Conservation (phyloP, 768 basidiomycete species). For the Basidioascus undulatus region DNA sequence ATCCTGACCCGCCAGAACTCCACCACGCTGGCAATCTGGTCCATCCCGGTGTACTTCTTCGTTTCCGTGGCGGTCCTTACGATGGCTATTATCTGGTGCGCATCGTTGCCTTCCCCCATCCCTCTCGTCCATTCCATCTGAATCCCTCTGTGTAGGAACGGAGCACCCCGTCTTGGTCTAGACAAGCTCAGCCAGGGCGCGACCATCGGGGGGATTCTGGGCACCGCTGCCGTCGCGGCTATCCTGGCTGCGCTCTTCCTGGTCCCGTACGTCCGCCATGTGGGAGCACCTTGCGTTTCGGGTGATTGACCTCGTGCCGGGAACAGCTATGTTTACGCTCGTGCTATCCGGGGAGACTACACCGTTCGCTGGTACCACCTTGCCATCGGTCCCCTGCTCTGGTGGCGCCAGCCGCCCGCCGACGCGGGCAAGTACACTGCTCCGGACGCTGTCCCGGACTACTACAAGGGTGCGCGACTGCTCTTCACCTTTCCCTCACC, state of each 20-base stretch:
- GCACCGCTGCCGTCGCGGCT: slow-evolving; percentile 18
- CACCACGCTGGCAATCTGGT: slow-evolving; percentile 15
- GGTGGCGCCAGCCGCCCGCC: slow-evolving; percentile 18
- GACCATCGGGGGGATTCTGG: slow-evolving; percentile 19
- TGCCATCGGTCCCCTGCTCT: slow-evolving; percentile 22
- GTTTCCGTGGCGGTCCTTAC: too few species aligned
- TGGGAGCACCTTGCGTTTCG: slow-evolving; percentile 23
- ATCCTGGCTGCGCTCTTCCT: slow-evolving; percentile 20
- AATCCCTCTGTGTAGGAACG: slow-evolving; percentile 17
- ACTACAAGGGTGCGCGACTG: too few species aligned
- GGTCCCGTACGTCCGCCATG: slow-evolving; percentile 22
- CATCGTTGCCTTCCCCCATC: neutral
- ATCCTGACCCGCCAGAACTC: slow-evolving; percentile 19
- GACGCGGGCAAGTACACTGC: slow-evolving; percentile 12
- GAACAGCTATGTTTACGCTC: too few species aligned
- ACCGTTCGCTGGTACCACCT: slow-evolving; percentile 22
- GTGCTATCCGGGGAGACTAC: too few species aligned
- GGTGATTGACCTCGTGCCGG: too few species aligned
- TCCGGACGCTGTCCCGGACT: slow-evolving; percentile 16
- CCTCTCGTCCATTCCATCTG: neutral
- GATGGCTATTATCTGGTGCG: slow-evolving; percentile 12
- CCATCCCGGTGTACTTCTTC: slow-evolving; percentile 13
- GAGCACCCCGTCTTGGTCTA: slow-evolving; percentile 20
- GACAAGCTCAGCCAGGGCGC: slow-evolving; percentile 14
- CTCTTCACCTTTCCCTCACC: too few species aligned